These are phyloP conservation scores for Bifiguratus adelaidae DNA, from an alignment of 192 early-diverging fungal genomes.

Conservation along the genomic window DNA sequence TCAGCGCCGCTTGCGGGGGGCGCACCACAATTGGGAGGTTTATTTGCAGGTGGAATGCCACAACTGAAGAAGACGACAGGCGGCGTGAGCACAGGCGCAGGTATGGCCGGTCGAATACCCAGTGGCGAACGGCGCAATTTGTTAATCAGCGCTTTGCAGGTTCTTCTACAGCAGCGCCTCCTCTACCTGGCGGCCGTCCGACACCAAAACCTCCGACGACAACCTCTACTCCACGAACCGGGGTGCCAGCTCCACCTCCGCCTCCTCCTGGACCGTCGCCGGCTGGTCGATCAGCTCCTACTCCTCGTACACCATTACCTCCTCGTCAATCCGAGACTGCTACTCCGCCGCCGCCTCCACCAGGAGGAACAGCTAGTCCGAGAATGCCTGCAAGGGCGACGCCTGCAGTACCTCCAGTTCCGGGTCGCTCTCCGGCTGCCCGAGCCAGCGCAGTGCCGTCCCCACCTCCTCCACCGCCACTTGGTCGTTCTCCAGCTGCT, in stretches of 20 bases:
- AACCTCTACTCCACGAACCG: conserved; percentile 11
- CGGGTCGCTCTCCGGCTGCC: conserved; percentile 9
- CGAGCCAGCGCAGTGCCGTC: conserved; percentile 2
- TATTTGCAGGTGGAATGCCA: conserved; percentile 49
- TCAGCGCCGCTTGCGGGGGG: neutral
- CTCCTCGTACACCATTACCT: conserved; percentile 7
- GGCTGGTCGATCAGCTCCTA: conserved; percentile 10
- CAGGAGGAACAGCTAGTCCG: conserved; percentile 13
- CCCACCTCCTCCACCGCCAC: neutral
- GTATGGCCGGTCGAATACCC: neutral
- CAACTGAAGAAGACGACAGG: conserved; percentile 23
- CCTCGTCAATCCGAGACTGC: neutral
- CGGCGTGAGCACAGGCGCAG: conserved; percentile 8
- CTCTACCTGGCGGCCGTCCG: conserved; percentile 1
- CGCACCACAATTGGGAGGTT: conserved; percentile 14
- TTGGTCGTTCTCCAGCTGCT: neutral
- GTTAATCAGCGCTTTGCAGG: conserved; percentile 4
- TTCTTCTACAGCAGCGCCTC: conserved; percentile 12
- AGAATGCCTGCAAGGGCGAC: neutral
- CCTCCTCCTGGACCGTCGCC: conserved; percentile 9
- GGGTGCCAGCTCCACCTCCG: conserved; percentile 9
- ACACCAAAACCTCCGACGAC: conserved; percentile 12
- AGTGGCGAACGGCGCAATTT: neutral
- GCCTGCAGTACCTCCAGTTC: conserved; percentile 10
- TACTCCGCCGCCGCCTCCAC: conserved; percentile 10